Evolutionary conservation across 257 asterid genomes (phyloP).

Genomic region (Misopates orontium): DNA sequence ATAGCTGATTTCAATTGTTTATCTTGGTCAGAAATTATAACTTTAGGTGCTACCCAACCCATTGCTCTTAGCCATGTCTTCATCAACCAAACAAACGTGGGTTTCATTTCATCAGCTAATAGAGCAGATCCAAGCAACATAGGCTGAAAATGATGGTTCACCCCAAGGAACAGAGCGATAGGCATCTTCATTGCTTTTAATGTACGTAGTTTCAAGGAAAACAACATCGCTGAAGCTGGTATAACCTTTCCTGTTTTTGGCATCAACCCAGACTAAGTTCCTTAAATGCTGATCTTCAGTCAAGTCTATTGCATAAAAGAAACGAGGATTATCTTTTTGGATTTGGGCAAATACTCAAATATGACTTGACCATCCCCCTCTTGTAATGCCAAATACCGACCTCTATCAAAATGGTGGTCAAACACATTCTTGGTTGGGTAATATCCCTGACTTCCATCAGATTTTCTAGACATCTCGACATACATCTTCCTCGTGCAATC

Average conservation of each 20-base stretch:
- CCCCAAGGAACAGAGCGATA: constrained; percentile 77
- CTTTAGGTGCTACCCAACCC: constrained; percentile 82
- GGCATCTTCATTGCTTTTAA: constrained; percentile 82
- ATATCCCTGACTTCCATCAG: constrained; percentile 43
- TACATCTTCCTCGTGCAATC: constrained; percentile 93
- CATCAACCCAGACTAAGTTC: constrained; percentile 94
- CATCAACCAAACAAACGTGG: constrained; percentile 85
- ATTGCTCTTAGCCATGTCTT: constrained; percentile 94
- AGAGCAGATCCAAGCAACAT: constrained; percentile 85
- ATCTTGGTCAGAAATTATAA: constrained; percentile 75
- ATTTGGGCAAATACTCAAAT: constrained; percentile 72
- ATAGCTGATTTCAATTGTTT: constrained; percentile 64
- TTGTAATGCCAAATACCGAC: constrained; percentile 63
- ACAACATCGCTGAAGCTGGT: constrained; percentile 72
- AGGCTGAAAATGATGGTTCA: constrained; percentile 95
- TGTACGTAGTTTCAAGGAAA: constrained; percentile 72
- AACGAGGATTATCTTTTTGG: constrained; percentile 71
- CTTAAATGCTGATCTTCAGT: constrained; percentile 84
- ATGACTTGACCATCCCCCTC: constrained; percentile 89
- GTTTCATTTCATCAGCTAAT: constrained; percentile 72
- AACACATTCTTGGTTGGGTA: constrained; percentile 45
- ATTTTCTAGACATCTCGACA: constrained; percentile 91
- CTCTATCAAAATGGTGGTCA: constrained; percentile 59
- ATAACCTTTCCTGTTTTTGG: constrained; percentile 82
- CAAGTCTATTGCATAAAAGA: constrained; percentile 84